Evolutionary conservation across 2,329 filamentous ascomycete species (phyloP), one percentile per base, ranked within the genome.

Genomic region (Exophiala calicioides): DNA sequence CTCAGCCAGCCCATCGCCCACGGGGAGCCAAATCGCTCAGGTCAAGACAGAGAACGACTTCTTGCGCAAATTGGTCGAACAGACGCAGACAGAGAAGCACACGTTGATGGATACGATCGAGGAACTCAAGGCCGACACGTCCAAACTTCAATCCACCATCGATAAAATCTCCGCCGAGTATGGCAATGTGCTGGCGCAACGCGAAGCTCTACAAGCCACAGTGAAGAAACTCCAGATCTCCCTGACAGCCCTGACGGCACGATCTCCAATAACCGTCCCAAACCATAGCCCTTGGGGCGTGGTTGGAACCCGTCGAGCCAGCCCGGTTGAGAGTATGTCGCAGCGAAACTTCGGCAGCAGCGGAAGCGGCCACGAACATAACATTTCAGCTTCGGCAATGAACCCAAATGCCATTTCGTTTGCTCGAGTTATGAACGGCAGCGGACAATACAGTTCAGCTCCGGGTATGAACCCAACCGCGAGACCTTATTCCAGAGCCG

Each of bases 81-180:
- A 47, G 26, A 34, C 33, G 10, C 39, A 48, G n/a, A 42, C 38
- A 18, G 50, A 53, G 33, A 47, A 54, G 35, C 33, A 15, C 6
- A 20, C 29, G 19, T 37, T 48, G n/a, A 34, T 48, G 24, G 50
- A 50, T 32, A 45, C 36, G n/a, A 47, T 52, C 23, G 52, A 52
- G 23, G n/a, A 26, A 15, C 30, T 49, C 3, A 35, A 52, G 23
- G 24, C 29, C 7, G 44, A 45, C 19, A 55, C 39, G 19, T 41
- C 15, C 7, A 36, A 45, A 24, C 21, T 50, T 36, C 35, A 37
- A 9, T 12, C 33, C 13, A 21, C 46, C 7, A 27, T 44, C 12
- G 42, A 47, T 9, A 18, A 27, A 9, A 33, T 50, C 37, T 30
- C 31, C 10, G 30, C 19, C 12, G 42, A 50, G 24, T 37, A 32